These are phyloP conservation scores for Paramecium sonneborni DNA, from an alignment of 73 alveolate genomes.

Conservation along the genomic window DNA sequence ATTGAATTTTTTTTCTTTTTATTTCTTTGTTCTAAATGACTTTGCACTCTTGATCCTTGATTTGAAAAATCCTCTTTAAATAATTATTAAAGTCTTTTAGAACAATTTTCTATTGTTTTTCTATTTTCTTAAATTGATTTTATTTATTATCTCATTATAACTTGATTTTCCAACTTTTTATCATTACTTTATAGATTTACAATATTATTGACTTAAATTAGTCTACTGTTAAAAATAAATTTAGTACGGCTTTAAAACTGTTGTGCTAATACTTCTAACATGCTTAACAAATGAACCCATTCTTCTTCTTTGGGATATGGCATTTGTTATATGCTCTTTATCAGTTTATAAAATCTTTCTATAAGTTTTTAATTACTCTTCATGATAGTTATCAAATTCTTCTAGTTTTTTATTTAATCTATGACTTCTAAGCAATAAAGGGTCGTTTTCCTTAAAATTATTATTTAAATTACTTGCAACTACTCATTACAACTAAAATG, in stretches of 20 bases:
- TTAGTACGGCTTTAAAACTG: constrained; percentile 20
- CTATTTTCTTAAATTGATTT: constrained; percentile 10
- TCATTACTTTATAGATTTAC: neutral
- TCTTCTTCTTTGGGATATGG: neutral
- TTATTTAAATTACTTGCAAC: neutral
- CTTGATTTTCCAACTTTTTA: neutral
- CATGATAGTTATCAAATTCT: neutral
- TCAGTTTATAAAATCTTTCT: neutral
- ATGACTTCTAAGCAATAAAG: neutral
- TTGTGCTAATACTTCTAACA: constrained; percentile 6
- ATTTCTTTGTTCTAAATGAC: neutral
- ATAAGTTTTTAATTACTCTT: neutral
- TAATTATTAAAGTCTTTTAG: neutral
- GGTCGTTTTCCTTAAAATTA: neutral
- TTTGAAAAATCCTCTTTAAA: neutral
- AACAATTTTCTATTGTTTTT: neutral
- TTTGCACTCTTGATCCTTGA: neutral
- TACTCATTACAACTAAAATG: neutral
- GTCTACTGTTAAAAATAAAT: neutral
- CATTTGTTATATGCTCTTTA: neutral
- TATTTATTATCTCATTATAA: neutral
- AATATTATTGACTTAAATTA: neutral
- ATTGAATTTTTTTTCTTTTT: neutral
- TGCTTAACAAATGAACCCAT: neutral
- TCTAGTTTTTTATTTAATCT: neutral